phyloP scores from a whole-genome alignment of 176 grass and related monocot species.

The Carex cristatella region DNA sequence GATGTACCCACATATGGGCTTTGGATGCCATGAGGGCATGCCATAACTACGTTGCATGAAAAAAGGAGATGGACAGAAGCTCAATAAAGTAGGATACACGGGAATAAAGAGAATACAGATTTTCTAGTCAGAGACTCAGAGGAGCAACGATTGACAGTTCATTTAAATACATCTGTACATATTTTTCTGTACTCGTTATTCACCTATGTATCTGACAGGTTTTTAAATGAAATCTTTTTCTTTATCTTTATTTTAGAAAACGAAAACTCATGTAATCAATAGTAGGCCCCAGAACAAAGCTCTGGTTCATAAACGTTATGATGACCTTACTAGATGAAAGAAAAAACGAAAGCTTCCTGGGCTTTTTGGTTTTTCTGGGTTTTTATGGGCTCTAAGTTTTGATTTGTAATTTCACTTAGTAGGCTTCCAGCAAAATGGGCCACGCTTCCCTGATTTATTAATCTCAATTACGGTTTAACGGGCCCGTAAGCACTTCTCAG shows the following conservation, averaged over 20 bases:
- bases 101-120: constrained; percentile 1
- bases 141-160: neutral
- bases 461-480: no score
- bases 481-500: no score
- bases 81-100: neutral
- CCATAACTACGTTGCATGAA: neutral
- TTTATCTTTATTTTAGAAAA: neutral
- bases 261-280: neutral
- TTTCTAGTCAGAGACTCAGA: neutral
- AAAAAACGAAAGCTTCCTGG: no score
- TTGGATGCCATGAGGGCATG: neutral
- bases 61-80: neutral
- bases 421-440: no score
- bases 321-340: no score
- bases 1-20: no score
- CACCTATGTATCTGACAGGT: neutral
- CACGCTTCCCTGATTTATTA: no score
- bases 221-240: neutral
- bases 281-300: neutral
- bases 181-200: neutral
- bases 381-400: no score
- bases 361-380: no score
- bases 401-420: no score
- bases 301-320: neutral
- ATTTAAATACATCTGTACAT: neutral